Conservation (phyloP, 2,329 filamentous ascomycete genomes). For the Beauveria medogensis region DNA sequence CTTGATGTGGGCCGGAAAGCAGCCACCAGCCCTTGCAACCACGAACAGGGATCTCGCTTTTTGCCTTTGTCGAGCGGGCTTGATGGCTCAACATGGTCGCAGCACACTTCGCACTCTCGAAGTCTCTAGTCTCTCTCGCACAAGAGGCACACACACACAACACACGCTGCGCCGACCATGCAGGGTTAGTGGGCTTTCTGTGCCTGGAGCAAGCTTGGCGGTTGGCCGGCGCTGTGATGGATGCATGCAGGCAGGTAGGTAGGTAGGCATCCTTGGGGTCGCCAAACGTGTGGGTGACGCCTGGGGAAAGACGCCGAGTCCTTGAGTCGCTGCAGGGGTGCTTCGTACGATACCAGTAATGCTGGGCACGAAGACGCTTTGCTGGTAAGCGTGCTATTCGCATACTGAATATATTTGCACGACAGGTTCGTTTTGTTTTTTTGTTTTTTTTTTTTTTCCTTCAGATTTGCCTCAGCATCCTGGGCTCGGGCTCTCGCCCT, state of each 20-base stretch:
- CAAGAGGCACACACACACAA: not conserved
- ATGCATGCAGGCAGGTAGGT: slow-evolving; percentile 11
- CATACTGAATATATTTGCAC: not conserved
- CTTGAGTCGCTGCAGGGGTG: slow-evolving; percentile 11
- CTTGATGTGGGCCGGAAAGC: slow-evolving; percentile 28
- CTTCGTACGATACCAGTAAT: not conserved
- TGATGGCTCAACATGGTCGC: not conserved
- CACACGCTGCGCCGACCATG: not conserved
- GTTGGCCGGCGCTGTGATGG: slow-evolving; percentile 18
- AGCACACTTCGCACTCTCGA: not conserved
- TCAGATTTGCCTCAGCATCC: not conserved
- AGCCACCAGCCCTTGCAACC: slow-evolving; percentile 8
- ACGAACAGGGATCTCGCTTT: slow-evolving; percentile 12
- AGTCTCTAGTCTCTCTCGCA: not conserved
- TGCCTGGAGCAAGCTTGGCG: slow-evolving; percentile 8
- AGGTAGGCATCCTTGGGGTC: not conserved
- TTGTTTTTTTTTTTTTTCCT: too few species aligned
- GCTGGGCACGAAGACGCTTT: not conserved
- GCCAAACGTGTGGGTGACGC: slow-evolving; percentile 25
- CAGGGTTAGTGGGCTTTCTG: not conserved
- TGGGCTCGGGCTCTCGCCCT: not conserved
- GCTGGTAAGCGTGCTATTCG: not conserved
- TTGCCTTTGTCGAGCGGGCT: slow-evolving; percentile 11
- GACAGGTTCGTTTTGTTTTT: not conserved
- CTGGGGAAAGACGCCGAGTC: slow-evolving; percentile 13